These are phyloP conservation scores for Erythrobasidium hasegawianum DNA, from an alignment of 1,284 basidiomycete species.

Conservation along the genomic window DNA sequence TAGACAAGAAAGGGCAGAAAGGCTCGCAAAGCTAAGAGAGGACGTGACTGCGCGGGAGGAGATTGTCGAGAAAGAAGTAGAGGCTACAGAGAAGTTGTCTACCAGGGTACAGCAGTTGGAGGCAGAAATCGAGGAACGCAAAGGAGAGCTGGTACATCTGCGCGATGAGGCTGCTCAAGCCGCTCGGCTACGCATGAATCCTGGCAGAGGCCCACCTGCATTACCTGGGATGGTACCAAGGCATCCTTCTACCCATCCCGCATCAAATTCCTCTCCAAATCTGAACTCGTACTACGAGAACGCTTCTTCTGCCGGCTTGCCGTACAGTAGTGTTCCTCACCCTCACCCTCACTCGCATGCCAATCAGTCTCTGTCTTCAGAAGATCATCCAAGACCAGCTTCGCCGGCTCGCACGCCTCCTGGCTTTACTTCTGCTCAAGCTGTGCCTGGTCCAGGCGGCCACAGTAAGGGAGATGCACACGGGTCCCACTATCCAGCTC, in stretches of 20 bases:
- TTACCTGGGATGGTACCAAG: background rate
- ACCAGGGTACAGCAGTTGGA: conserved; percentile 69
- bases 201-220: conserved; percentile 11
- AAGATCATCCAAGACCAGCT: background rate
- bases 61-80: conserved; percentile 44
- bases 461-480: too few species aligned
- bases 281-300: background rate
- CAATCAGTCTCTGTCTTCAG: background rate
- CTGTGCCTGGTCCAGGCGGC: background rate
- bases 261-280: conserved; percentile 7
- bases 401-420: conserved; percentile 4
- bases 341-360: background rate
- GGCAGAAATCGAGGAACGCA: conserved; percentile 45
- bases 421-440: background rate
- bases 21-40: conserved; percentile 47
- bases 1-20: conserved; percentile 52
- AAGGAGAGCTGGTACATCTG: conserved; percentile 37
- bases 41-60: conserved; percentile 47
- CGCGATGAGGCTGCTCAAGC: conserved; percentile 36
- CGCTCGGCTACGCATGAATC: conserved; percentile 23
- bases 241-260: background rate
- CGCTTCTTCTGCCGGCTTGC: background rate
- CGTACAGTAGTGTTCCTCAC: too few species aligned
- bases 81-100: conserved; percentile 60
- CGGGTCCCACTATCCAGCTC: background rate